Evolutionary conservation across 805 yeast genomes (phyloP).

Genomic region (Candida sphagnicola): DNA sequence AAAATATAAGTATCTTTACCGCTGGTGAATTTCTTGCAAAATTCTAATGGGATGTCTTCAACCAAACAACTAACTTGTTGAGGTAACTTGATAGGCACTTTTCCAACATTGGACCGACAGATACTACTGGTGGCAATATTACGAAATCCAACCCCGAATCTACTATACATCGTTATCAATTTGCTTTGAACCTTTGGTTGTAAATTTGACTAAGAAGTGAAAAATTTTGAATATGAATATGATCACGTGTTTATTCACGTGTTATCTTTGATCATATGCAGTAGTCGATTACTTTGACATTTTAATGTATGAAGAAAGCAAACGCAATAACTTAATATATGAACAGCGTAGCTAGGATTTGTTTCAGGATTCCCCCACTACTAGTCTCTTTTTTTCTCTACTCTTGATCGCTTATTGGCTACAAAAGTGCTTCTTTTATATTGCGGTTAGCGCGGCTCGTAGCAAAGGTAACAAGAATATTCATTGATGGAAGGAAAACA

Average conservation of each 20-base stretch:
- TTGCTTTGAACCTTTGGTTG: not conserved
- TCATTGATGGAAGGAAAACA: too few relatives aligned
- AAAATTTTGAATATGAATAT: not conserved
- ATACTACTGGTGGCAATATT: slow-evolving; percentile 13
- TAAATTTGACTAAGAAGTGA: not conserved
- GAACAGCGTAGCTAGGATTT: too few relatives aligned
- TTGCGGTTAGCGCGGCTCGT: too few relatives aligned
- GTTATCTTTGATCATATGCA: too few relatives aligned
- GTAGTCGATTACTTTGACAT: too few relatives aligned
- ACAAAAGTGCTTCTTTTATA: too few relatives aligned
- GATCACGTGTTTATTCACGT: slow-evolving; percentile 1
- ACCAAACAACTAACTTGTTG: slow-evolving; percentile 53
- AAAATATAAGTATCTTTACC: slow-evolving; percentile 59
- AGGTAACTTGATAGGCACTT: slow-evolving; percentile 67
- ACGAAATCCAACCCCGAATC: slow-evolving; percentile 7
- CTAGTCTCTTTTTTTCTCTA: too few relatives aligned
- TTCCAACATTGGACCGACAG: slow-evolving; percentile 66
- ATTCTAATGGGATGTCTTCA: slow-evolving; percentile 45
- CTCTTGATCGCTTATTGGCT: too few relatives aligned
- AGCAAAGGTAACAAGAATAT: too few relatives aligned
- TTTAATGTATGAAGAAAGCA: too few relatives aligned
- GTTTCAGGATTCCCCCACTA: too few relatives aligned
- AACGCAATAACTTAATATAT: too few relatives aligned
- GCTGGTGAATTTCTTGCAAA: slow-evolving; percentile 59
- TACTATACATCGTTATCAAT: not conserved